Base-by-base conservation (phyloP, 805 yeast genomes). In the Myxozyma kluyveri region DNA sequence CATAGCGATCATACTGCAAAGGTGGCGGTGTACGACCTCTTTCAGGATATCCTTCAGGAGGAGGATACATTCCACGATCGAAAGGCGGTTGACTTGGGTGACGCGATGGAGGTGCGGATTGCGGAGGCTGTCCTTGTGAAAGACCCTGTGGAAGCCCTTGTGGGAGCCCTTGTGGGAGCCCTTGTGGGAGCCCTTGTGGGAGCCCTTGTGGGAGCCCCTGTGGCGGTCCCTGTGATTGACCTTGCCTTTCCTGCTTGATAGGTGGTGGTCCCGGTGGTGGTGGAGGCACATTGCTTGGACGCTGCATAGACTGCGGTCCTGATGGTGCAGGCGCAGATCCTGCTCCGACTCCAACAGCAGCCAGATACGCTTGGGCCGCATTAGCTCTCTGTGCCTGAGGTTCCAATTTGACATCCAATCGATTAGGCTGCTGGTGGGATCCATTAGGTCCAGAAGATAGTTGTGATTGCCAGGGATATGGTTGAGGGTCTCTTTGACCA, bases 401-500 rank as follows among this genome's bases (percentile, higher is more conserved):
- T 21, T 4, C 17, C 33, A 23, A 9, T 32, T 14, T 12, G 51
- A 42, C 36, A 51, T 27, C 37, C 45, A 17, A 35, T 31, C 31
- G 35, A 32, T 29, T 42, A 12, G 23, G 21, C n/a, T 42, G 2
- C 10, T 32, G 32, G n/a, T 35, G 41, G 19, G 42, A 29, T 7
- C 40, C 33, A n/a, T 26, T 24, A 26, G 42, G 33, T 17, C 36
- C 26, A 12, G 35, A 17, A n/a, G 44, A 44, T 3, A 33, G 42
- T 32, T 36, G 41, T 5, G 14, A 22, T 32, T 12, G 42, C 23
- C 29, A 9, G 14, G 50, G 45, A 14, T 26, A 23, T 2, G 47
- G 42, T n/a, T 23, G 54, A 22, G 44, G 45, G 4, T 5, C 24
- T 22, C 29, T 45, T 9, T 37, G 53, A 21, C 35, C 47, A 29